Evolutionary conservation across 441 rosid genomes (phyloP).

Genomic region (Theobroma grandiflorum): DNA sequence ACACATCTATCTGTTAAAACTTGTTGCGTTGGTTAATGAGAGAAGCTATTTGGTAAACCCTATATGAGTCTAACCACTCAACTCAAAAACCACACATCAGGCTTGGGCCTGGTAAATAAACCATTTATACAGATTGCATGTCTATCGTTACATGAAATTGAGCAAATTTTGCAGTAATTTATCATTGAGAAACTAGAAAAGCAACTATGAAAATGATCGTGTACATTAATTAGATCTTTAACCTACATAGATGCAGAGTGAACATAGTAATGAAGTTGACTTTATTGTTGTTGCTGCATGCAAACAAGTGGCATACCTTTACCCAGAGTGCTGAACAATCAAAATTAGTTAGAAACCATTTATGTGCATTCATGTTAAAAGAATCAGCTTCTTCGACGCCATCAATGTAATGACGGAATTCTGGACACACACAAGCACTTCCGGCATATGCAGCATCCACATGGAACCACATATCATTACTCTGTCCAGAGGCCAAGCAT

Average conservation of each 20-base stretch:
- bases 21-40: neutral
- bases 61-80: neutral
- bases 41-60: neutral
- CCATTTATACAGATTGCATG: neutral
- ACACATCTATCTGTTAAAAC: neutral
- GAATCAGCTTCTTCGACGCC: conserved; percentile 92
- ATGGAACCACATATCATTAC: conserved; percentile 77
- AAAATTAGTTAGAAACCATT: conserved; percentile 86
- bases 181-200: neutral
- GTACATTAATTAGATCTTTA: neutral
- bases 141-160: conserved; percentile 4
- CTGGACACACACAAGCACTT: conserved; percentile 90
- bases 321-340: conserved; percentile 95
- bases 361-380: conserved; percentile 90
- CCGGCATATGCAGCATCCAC: conserved; percentile 98
- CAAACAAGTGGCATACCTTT: conserved; percentile 56
- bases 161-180: neutral
- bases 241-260: neutral
- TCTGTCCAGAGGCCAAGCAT: conserved; percentile 47
- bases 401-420: conserved; percentile 66
- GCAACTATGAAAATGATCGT: neutral
- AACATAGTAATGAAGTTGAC: conserved; percentile 2
- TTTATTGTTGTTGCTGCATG: conserved; percentile 2
- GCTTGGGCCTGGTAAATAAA: neutral
- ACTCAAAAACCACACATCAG: neutral